A percentile compares a stretch with the other conserved stretches of the same genome.
Evolutionary conservation across 768 basidiomycete species (phyloP).

Genomic region (Candolleomyces aberdarensis): DNA sequence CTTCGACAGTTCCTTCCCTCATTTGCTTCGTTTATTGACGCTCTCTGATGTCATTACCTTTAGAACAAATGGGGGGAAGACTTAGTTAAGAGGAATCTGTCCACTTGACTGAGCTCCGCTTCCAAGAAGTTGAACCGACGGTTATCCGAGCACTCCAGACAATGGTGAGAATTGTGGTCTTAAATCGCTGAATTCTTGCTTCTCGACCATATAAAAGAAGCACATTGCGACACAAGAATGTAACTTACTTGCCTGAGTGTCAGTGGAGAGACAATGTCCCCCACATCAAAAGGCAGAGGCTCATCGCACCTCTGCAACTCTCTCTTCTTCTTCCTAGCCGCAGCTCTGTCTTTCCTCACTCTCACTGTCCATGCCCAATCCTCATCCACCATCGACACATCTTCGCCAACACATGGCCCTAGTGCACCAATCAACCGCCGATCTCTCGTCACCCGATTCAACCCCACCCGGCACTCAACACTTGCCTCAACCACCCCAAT

Average conservation of each 20-base stretch:
- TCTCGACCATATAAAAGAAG: background rate
- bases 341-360: background rate
- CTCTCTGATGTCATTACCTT: no score
- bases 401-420: background rate
- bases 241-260: background rate
- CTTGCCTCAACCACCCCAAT: background rate
- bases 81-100: no score
- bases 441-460: constrained; percentile 45
- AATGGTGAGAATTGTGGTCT: background rate
- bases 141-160: background rate
- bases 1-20: no score
- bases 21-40: no score
- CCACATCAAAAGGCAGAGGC: background rate
- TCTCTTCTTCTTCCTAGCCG: background rate
- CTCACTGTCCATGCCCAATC: constrained; percentile 1
- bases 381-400: background rate
- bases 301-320: background rate
- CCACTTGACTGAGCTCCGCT: background rate
- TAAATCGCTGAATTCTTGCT: background rate
- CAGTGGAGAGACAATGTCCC: background rate
- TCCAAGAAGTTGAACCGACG: background rate
- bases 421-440: constrained; percentile 36
- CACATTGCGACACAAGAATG: background rate
- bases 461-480: constrained; percentile 35
- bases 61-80: no score